Evolutionary conservation across 2,329 filamentous ascomycete genomes (phyloP), one percentile per base, ranked within the genome.

Genomic region (Stachybotrys chartarum): DNA sequence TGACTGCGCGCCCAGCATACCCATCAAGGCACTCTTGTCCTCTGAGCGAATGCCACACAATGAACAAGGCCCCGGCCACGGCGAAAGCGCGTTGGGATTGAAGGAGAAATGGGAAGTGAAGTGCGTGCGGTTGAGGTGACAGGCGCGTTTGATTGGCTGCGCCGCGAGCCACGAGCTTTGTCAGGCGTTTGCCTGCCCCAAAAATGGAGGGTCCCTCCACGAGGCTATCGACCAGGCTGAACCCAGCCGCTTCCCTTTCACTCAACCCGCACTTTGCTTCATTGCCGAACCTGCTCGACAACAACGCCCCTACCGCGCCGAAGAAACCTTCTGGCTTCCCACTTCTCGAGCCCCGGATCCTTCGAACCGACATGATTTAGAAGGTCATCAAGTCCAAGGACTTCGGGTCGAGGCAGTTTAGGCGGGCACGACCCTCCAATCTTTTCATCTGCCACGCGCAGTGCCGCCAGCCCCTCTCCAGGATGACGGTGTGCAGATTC

Each of bases 401-500:
- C 45, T 47, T 14, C 45, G 45, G 45, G 45, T 47, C 45, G 45
- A 47, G n/a, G 45, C 45, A 24, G 18, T 17, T 47, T 6, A 47
- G 45, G 45, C 45, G 45, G 45, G 45, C 16, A 6, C 16, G 45
- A 24, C 45, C 45, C 7, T 17, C 45, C 45, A 47, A 12, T 24
- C 7, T 47, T n/a, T 47, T 47, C 45, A 47, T 47, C 45, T 47
- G 45, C 30, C 7, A 31, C 30, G 16, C 6, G 24, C 49, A 16
- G 10, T n/a, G 8, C 49, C 16, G 17, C 54, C 47, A 57, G 54
- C 17, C 42, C 39, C 44, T 47, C 50, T 50, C 56, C 61, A 65
- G 54, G 35, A 75, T 75, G 73, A 57, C 68, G 30, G 57, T 80
- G 54, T 81, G 78, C 69, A 73, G 70, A 64, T 81, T 75, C 66